Evolutionary conservation across 768 basidiomycete genomes (phyloP).

Genomic region (Amylocystis lapponica): DNA sequence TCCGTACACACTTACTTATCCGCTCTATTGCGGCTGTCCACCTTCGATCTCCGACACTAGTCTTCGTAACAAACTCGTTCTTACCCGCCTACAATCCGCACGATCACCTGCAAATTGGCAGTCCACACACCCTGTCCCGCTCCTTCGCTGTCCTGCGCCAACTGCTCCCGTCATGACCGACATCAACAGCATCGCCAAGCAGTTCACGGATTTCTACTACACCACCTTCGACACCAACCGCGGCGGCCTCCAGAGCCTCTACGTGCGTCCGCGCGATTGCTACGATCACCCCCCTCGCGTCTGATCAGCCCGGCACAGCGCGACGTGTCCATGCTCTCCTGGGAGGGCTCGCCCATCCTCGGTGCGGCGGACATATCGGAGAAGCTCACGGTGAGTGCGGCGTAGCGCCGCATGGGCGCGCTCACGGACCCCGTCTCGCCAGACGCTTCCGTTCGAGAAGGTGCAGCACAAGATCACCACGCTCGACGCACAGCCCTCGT

Average conservation of each 20-base stretch:
- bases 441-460: slow-evolving; percentile 72
- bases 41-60: too few relatives aligned
- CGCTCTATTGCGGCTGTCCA: too few relatives aligned
- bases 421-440: not conserved
- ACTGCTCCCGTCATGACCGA: slow-evolving; percentile 52
- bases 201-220: slow-evolving; percentile 86
- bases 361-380: slow-evolving; percentile 54
- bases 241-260: slow-evolving; percentile 51
- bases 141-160: not conserved
- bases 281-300: not conserved
- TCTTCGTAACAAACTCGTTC: too few relatives aligned
- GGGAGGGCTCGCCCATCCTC: slow-evolving; percentile 56
- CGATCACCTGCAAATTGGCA: too few relatives aligned
- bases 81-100: too few relatives aligned
- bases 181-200: slow-evolving; percentile 65
- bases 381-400: slow-evolving; percentile 60
- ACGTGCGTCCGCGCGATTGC: slow-evolving; percentile 51
- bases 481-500: slow-evolving; percentile 84
- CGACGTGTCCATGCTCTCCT: slow-evolving; percentile 77
- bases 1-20: too few relatives aligned
- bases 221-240: slow-evolving; percentile 65
- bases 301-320: slow-evolving; percentile 44
- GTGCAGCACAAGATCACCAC: slow-evolving; percentile 81
- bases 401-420: not conserved
- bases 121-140: too few relatives aligned